phyloP scores from a whole-genome alignment of 2,329 filamentous ascomycete genomes.

The Arthroderma sp. region DNA sequence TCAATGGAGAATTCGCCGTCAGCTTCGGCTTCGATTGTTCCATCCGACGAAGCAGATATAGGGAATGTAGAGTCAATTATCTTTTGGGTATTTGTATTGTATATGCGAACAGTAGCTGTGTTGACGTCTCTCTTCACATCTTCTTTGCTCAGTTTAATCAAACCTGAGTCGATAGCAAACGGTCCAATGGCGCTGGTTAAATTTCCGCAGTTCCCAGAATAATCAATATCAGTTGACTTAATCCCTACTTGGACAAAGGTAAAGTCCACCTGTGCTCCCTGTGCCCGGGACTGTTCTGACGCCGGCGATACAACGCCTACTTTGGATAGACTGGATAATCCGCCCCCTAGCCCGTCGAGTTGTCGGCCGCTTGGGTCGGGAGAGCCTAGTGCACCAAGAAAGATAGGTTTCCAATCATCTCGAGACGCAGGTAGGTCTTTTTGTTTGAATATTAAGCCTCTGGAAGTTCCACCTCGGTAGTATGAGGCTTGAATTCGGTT shows the following conservation, averaged over 20 bases:
- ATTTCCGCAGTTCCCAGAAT: constrained; percentile 64
- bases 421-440: constrained; percentile 40
- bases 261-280: constrained; percentile 51
- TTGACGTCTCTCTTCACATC: not conserved
- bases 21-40: constrained; percentile 37
- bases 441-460: constrained; percentile 49
- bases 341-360: constrained; percentile 59
- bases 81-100: constrained; percentile 62
- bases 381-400: constrained; percentile 50
- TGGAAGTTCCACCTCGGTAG: constrained; percentile 59
- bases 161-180: constrained; percentile 46
- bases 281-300: constrained; percentile 19
- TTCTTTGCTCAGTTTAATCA: constrained; percentile 28
- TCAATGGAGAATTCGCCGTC: constrained; percentile 50
- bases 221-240: constrained; percentile 48
- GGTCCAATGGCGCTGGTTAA: constrained; percentile 58
- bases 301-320: constrained; percentile 53
- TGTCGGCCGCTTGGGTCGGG: constrained; percentile 57
- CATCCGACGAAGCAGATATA: constrained; percentile 21
- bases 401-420: constrained; percentile 42
- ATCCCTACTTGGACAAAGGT: constrained; percentile 61
- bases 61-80: constrained; percentile 48
- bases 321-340: constrained; percentile 58
- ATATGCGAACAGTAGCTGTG: constrained; percentile 44
- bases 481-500: constrained; percentile 42